Base-by-base conservation (phyloP, 2,329 filamentous ascomycete species). In the Calonectria henricotiae region DNA sequence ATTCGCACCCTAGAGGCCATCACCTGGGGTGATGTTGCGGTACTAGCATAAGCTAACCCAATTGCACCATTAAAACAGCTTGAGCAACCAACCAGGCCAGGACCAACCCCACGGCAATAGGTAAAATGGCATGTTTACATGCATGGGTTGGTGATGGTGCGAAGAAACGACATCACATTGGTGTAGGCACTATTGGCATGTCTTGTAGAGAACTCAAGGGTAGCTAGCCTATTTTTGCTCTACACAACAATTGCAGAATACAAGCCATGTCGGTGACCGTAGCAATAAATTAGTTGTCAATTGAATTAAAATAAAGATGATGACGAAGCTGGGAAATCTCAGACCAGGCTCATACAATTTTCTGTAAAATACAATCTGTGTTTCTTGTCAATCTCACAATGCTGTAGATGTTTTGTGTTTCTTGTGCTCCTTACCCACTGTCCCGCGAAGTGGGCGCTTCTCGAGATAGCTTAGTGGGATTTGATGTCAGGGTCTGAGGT, bases 21-120 rank as follows among this genome's bases (percentile, higher is more conserved):
- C 60, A 39, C 66, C 61, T n/a, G 37, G 51, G 37, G 61, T 46
- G 55, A 64, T 51, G 61, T 68, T 62, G 41, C 61, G 67, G 37
- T 54, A 54, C 51, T 55, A 65, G 51, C 12, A 55, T 15, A 46
- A 55, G 17, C 37, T 41, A 62, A 54, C 20, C 23, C 30, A 25
- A 44, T 27, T 62, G 62, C 30, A 51, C 41, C 44, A 54, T 62
- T 39, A 55, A n/a, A 55, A 12, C 47, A n/a, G 47, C 23, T 17
- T 25, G 1, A 30, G 13, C 46, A 51, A 32, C 43, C 54, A 23
- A 27, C 54, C 39, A 35, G 37, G 54, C 17, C 30, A 55, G 35
- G 39, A 65, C 41, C 27, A 46, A 44, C 46, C 64, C 62, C 17
- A 32, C 37, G 44, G 20, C 12, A 39, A 9, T 32, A 20, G 25